Evolutionary conservation across 306 rosid genomes (phyloP).

Genomic region (Begonia fuchsioides): DNA sequence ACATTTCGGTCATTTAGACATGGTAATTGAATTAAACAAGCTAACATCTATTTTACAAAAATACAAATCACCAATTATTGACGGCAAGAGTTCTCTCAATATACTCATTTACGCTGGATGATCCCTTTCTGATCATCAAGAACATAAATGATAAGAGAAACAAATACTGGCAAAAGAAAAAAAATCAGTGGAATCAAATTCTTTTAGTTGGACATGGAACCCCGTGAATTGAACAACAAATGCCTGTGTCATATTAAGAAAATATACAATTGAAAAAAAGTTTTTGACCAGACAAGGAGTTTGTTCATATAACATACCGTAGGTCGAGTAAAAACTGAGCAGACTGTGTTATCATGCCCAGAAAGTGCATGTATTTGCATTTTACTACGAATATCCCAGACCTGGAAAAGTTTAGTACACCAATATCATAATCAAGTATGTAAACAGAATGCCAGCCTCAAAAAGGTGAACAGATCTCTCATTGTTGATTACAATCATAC

Average conservation of each 20-base stretch:
- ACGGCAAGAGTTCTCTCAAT: too few species aligned
- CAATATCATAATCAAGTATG: neutral
- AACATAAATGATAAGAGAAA: too few species aligned
- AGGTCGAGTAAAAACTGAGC: conserved; percentile 91
- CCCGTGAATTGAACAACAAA: neutral
- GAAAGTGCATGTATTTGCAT: conserved; percentile 78
- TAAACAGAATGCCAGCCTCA: neutral
- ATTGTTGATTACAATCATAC: conserved; percentile 29
- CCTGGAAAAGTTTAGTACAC: conserved; percentile 27
- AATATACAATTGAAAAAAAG: neutral
- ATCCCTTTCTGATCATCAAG: too few species aligned
- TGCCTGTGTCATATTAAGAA: neutral
- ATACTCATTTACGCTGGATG: too few species aligned
- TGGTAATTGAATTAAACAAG: too few species aligned
- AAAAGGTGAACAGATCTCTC: neutral
- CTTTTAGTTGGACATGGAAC: too few species aligned
- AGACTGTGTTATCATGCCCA: conserved; percentile 93
- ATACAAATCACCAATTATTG: too few species aligned
- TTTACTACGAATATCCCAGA: conserved; percentile 98
- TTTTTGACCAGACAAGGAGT: too few species aligned
- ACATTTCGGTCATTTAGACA: too few species aligned
- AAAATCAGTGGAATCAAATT: too few species aligned
- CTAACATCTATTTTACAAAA: too few species aligned
- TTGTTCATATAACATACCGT: conserved; percentile 28
- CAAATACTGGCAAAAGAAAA: too few species aligned